Conservation (phyloP, 1,284 basidiomycete species). For the Sanghuangporus baumii region DNA sequence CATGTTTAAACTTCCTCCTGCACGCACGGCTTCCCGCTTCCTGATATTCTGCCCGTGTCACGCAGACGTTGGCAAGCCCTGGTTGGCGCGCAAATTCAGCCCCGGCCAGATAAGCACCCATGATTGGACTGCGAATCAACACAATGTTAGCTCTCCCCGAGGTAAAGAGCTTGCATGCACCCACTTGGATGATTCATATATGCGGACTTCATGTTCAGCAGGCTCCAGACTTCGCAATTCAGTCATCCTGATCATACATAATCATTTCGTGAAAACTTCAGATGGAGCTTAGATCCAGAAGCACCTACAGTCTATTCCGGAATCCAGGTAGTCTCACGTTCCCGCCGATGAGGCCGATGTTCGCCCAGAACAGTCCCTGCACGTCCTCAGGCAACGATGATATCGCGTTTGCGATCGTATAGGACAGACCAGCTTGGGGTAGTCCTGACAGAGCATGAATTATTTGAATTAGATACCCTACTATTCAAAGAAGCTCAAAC, state of each 20-base stretch:
- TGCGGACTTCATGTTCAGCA: conserved; percentile 63
- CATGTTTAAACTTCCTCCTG: conserved; percentile 53
- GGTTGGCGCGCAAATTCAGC: conserved; percentile 46
- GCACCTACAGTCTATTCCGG: conserved; percentile 63
- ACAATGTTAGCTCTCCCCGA: neutral
- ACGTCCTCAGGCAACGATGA: conserved; percentile 67
- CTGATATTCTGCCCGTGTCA: conserved; percentile 77
- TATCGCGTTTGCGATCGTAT: conserved; percentile 73
- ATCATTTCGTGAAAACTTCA: neutral
- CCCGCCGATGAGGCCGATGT: conserved; percentile 88
- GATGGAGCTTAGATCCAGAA: conserved; percentile 10
- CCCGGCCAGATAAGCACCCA: conserved; percentile 68
- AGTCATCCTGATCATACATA: conserved; percentile 37
- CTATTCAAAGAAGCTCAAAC: conserved; percentile 37
- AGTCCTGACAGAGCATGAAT: conserved; percentile 48
- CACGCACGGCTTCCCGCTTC: conserved; percentile 75
- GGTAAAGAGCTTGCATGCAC: conserved; percentile 25
- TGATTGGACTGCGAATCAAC: conserved; percentile 54
- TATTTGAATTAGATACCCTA: neutral
- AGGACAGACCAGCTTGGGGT: conserved; percentile 74
- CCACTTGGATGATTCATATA: conserved; percentile 71
- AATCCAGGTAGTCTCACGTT: conserved; percentile 74
- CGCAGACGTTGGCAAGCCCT: conserved; percentile 44
- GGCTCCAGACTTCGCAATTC: conserved; percentile 80
- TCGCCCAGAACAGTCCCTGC: conserved; percentile 90